Evolutionary conservation across 1,284 basidiomycete genomes (phyloP).

Genomic region (Volvariella volvacea): DNA sequence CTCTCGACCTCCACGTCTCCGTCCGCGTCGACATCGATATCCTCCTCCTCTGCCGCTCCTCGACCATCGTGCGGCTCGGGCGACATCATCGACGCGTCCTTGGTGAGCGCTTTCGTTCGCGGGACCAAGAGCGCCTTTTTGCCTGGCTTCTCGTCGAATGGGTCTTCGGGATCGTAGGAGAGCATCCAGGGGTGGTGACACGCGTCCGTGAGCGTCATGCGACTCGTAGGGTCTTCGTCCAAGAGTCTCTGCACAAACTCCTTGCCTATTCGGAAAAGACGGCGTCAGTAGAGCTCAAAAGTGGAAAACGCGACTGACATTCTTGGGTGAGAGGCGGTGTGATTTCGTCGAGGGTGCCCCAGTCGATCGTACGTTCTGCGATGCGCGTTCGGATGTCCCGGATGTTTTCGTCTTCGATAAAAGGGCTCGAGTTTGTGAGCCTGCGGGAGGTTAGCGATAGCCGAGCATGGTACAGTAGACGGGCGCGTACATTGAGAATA

Average conservation of each 20-base stretch:
- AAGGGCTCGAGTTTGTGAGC: slow-evolving; percentile 66
- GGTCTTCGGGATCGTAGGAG: slow-evolving; percentile 14
- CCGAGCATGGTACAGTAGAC: background rate
- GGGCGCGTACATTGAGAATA: slow-evolving; percentile 70
- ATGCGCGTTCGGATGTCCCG: slow-evolving; percentile 51
- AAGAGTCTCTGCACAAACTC: slow-evolving; percentile 32
- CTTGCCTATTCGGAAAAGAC: slow-evolving; percentile 15
- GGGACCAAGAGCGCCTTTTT: too few species aligned
- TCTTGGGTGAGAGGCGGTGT: slow-evolving; percentile 16
- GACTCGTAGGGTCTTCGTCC: slow-evolving; percentile 21
- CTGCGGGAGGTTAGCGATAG: slow-evolving; percentile 27
- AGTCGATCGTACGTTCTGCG: slow-evolving; percentile 52
- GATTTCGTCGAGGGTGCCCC: slow-evolving; percentile 35
- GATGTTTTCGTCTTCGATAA: slow-evolving; percentile 58
- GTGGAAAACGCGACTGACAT: slow-evolving; percentile 15
- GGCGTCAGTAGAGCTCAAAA: background rate
- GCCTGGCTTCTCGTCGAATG: too few species aligned
- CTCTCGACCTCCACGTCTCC: slow-evolving; percentile 5
- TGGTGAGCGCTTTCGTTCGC: too few species aligned
- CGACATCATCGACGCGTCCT: too few species aligned
- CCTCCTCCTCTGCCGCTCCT: background rate
- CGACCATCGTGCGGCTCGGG: too few species aligned
- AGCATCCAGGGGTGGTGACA: slow-evolving; percentile 35
- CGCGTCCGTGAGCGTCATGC: slow-evolving; percentile 26
- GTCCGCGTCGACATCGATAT: slow-evolving; percentile 4